A percentile compares a stretch with the other conserved stretches of the same genome.
These are phyloP conservation scores for Diutina sp. DNA, from an alignment of 1,139 yeast genomes.

Conservation along the genomic window DNA sequence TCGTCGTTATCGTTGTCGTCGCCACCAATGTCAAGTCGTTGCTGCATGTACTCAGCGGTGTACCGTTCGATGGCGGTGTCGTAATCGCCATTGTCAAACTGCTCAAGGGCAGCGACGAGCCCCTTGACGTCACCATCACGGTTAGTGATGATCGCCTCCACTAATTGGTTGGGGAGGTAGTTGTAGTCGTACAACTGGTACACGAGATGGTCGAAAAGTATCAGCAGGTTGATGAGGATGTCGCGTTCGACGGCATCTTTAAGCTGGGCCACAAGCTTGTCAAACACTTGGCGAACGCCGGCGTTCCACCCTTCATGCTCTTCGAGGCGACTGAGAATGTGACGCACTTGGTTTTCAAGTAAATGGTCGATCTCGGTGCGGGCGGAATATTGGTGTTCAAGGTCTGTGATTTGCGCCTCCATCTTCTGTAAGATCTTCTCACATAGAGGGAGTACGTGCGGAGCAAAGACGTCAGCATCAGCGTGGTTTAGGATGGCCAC, in stretches of 20 bases:
- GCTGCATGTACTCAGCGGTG: not conserved
- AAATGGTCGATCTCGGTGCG: slow-evolving; percentile 41
- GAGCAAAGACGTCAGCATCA: not conserved
- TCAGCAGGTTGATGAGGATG: slow-evolving; percentile 40
- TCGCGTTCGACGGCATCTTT: slow-evolving; percentile 39
- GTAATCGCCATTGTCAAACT: not conserved
- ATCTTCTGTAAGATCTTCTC: slow-evolving; percentile 13
- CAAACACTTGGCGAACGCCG: slow-evolving; percentile 26
- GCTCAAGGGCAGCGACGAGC: not conserved
- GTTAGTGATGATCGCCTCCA: not conserved
- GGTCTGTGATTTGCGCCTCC: slow-evolving; percentile 29
- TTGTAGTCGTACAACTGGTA: slow-evolving; percentile 15
- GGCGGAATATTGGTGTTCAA: slow-evolving; percentile 37
- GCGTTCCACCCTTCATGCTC: slow-evolving; percentile 44
- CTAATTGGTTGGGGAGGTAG: slow-evolving; percentile 8
- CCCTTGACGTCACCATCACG: not conserved
- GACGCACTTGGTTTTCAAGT: slow-evolving; percentile 26
- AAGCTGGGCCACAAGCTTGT: slow-evolving; percentile 27
- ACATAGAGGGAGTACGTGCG: not conserved
- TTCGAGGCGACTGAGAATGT: slow-evolving; percentile 27
- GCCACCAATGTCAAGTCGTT: not conserved
- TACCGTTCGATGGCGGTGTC: not conserved
- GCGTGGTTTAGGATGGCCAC: slow-evolving; percentile 5
- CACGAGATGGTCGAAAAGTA: slow-evolving; percentile 29
- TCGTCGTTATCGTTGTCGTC: not conserved